Evolutionary conservation across 2,329 filamentous ascomycete species (phyloP), one percentile per base, ranked within the genome.

Genomic region (Calonectria pseudoreteaudii): DNA sequence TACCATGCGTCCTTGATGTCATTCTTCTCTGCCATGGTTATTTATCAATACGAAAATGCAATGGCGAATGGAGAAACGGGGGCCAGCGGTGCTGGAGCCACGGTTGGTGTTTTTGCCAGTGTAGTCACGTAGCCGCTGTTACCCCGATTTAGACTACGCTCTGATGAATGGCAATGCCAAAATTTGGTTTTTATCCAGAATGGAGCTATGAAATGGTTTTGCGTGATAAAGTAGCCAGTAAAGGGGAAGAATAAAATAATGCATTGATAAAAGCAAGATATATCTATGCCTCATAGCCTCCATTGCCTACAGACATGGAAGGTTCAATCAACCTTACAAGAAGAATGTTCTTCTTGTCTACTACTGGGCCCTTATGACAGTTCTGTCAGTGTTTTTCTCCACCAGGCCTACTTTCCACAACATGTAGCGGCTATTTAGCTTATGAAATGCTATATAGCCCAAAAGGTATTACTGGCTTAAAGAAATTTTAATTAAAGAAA

Each of bases 331-430:
- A 18, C 4, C 4, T 18, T 14, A 34, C 26, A 64, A 58, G 1
- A 16, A 58, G 11, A 58, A 58, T 26, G 4, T 31, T 10, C 1
- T 3, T 6, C 6, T 38, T 13, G 23, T 28, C 26, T 38, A 10
- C 34, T 60, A 60, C n/a, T 60, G 56, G 9, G n/a, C n/a, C 13
- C 20, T 16, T 23, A 23, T 10, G 18, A 56, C 2, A 20, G 30
- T 67, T 36, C 18, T 50, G 20, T 71, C 53, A 0, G 71, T 71
- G 1, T 36, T n/a, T 8, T 58, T n/a, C 30, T 75, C 58, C 18
- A 50, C 65, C 28, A 74, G 14, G 1, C 73, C 56, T 4, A 72
- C 36, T 10, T 74, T 68, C 64, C 67, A 66, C 4, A 74, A 14
- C 5, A 36, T 60, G 9, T 74, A 74, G 0, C 68, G 71, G 2